Base-by-base conservation (phyloP, 805 yeast species). In the Starmerella scarabaei region DNA sequence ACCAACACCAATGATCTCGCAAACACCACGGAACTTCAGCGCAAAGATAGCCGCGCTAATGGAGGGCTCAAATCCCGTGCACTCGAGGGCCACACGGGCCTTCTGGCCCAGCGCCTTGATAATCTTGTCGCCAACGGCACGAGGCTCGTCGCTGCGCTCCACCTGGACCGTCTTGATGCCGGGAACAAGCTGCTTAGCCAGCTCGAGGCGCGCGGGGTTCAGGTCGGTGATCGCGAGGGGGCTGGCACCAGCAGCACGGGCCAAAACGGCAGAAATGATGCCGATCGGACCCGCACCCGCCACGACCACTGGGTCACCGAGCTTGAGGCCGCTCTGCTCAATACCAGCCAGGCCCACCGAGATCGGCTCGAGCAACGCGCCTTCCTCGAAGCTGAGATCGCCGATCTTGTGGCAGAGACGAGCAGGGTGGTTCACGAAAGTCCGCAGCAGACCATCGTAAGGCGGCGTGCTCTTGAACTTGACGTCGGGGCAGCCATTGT, bases 251-350 rank as follows among this genome's bases (percentile, higher is more conserved):
- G 68, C 62, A 12, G 74, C 75, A 26, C 64, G 60, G 9, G 74
- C 73, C 35, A 70, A 53, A 3, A 65, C 46, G 36, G 73, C 63
- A 20, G 71, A 56, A 30, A 68, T 63, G 24, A 72, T 55, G 14
- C 77, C 77, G 48, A 72, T 72, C n/a, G 77, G 77, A 18, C 77
- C 77, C 15, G 75, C 75, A 38, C 78, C 78, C 31, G 68, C 63
- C 38, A 72, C 59, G 34, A 68, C 53, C 11, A 61, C 63, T 19
- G 72, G 69, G 46, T 66, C 66, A 37, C 75, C 76, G n/a, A 69
- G 51, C 39, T 57, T 59, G 33, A 72, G 55, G 15, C 67, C 65
- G 3, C 73, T 65, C 47, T 68, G 59, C 48, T 64, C 65, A 34
- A 73, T 61, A 21, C 73, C 77, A 38, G 70, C 73, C 38, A 67